These are phyloP conservation scores for Cicer chorassanicum DNA, from an alignment of 306 rosid species.

Conservation along the genomic window DNA sequence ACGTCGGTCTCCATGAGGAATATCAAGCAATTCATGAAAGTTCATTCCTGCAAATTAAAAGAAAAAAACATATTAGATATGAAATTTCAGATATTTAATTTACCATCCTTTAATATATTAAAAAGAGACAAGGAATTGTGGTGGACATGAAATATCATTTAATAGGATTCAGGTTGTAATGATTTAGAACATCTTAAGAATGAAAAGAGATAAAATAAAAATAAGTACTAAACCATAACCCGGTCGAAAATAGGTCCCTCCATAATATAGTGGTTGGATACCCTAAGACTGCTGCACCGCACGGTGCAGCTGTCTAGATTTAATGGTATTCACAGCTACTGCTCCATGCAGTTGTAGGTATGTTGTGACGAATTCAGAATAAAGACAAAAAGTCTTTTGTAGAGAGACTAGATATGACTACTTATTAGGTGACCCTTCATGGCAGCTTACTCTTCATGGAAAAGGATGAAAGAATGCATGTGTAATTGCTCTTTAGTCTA, in stretches of 20 bases:
- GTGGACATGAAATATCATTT: slow-evolving; percentile 6
- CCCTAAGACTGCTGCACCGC: no score
- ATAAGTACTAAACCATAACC: not conserved
- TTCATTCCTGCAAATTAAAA: slow-evolving; percentile 55
- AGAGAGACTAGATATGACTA: not conserved
- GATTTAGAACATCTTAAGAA: not conserved
- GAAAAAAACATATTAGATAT: not conserved
- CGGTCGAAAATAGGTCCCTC: not conserved
- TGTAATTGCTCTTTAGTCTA: not conserved
- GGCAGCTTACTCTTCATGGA: not conserved
- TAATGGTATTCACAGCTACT: no score
- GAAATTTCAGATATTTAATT: not conserved
- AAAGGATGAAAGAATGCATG: not conserved
- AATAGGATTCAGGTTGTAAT: not conserved
- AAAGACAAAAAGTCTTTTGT: not conserved
- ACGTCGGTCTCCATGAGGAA: slow-evolving; percentile 70
- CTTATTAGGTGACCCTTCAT: not conserved
- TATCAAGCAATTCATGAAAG: slow-evolving; percentile 67
- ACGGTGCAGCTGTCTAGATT: no score
- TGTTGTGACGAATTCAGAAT: not conserved
- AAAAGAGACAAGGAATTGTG: not conserved
- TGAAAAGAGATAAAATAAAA: not conserved
- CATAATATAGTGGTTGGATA: no score
- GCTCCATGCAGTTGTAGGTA: not conserved
- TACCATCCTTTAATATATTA: not conserved